phyloP scores from a whole-genome alignment of 1,139 yeast species.

The Blastobotrys malaysiensis region DNA sequence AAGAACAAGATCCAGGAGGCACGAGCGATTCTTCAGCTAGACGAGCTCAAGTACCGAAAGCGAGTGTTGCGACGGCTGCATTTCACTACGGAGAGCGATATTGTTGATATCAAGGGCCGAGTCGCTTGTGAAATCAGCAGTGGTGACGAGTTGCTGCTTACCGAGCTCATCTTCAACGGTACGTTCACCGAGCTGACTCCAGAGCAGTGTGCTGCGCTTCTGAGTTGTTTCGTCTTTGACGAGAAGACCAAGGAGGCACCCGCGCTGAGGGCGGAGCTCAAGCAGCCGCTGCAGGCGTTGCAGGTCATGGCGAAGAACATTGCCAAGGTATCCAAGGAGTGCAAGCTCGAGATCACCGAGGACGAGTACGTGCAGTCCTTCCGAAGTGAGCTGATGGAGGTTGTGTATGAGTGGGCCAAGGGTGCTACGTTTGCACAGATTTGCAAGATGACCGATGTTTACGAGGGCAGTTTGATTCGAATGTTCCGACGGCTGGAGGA shows the following conservation, averaged over 20 bases:
- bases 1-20: conserved; percentile 71
- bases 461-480: conserved; percentile 92
- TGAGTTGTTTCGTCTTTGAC: conserved; percentile 95
- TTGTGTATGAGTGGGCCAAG: conserved; percentile 92
- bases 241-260: conserved; percentile 91
- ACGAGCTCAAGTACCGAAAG: conserved; percentile 87
- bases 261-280: conserved; percentile 74
- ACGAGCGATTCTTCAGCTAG: conserved; percentile 86
- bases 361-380: conserved; percentile 89
- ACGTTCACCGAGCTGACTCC: conserved; percentile 81
- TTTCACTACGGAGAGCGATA: conserved; percentile 72
- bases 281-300: conserved; percentile 81
- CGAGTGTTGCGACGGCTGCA: conserved; percentile 83
- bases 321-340: conserved; percentile 83
- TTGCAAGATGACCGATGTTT: conserved; percentile 97
- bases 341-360: conserved; percentile 82
- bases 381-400: conserved; percentile 93
- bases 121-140: conserved; percentile 95
- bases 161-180: conserved; percentile 93
- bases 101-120: conserved; percentile 92
- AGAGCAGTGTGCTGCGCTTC: conserved; percentile 85
- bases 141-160: conserved; percentile 73
- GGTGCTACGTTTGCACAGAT: conserved; percentile 95
- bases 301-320: conserved; percentile 87
- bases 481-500: conserved; percentile 93